These are phyloP conservation scores for Podila clonocystis DNA, from an alignment of 192 early-diverging fungal species.

Conservation along the genomic window DNA sequence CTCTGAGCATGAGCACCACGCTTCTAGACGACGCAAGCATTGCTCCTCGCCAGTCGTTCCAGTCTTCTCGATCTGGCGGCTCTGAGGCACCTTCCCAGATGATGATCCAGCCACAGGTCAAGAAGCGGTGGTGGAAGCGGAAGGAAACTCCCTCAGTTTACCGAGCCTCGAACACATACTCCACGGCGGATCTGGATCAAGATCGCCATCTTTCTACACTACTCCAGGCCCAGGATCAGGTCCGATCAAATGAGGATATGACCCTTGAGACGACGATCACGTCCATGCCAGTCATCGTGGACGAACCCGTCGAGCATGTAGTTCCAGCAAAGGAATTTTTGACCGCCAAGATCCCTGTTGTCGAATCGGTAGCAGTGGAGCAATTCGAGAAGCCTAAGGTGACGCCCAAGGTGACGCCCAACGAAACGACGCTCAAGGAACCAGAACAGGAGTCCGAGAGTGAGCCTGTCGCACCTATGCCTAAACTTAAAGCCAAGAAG, in stretches of 20 bases:
- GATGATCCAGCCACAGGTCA: slow-evolving; percentile 6
- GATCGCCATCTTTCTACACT: slow-evolving; percentile 18
- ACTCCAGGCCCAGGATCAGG: slow-evolving; percentile 5
- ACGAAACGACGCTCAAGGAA: background rate
- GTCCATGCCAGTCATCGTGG: slow-evolving; percentile 27
- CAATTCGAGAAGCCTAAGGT: background rate
- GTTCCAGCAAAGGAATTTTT: slow-evolving; percentile 17
- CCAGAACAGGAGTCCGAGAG: background rate
- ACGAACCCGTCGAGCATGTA: slow-evolving; percentile 18
- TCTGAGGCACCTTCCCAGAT: slow-evolving; percentile 26
- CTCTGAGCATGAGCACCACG: slow-evolving; percentile 36
- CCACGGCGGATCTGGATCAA: slow-evolving; percentile 38
- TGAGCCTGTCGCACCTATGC: background rate
- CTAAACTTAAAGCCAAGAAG: slow-evolving; percentile 28
- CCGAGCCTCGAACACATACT: slow-evolving; percentile 26
- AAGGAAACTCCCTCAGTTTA: slow-evolving; percentile 31
- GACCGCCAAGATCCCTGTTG: background rate
- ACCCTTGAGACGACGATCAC: slow-evolving; percentile 10
- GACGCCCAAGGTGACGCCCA: background rate
- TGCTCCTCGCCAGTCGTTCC: slow-evolving; percentile 27
- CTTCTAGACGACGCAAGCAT: slow-evolving; percentile 22
- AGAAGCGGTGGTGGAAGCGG: slow-evolving; percentile 48
- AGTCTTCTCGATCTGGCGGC: slow-evolving; percentile 38
- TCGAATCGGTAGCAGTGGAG: background rate
- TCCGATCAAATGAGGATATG: slow-evolving; percentile 29